Base-by-base conservation (phyloP, 768 basidiomycete genomes). In the Suillus fuscotomentosus region DNA sequence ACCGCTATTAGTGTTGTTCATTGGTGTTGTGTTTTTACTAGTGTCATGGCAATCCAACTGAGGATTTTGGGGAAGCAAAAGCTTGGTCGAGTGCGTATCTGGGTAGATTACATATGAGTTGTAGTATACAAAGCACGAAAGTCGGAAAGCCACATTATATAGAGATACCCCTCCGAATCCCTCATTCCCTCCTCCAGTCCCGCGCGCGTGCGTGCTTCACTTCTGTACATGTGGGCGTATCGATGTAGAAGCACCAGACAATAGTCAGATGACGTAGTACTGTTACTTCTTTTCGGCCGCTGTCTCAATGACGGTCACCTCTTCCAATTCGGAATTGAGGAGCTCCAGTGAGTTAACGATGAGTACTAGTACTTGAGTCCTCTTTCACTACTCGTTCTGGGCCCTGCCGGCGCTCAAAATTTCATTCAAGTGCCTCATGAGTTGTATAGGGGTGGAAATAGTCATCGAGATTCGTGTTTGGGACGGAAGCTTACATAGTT, bases 11-110 rank as follows among this genome's bases (percentile, higher is more conserved):
- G 51, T 70, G 67, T 71, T 73, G 72, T 68, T 66, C 60, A 68
- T 41, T 61, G 63, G 66, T 66, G 66, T 75, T 69, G 68, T 73
- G 60, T 63, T 69, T 68, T 59, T 67, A 66, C 3, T 41, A 20
- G 56, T 41, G 39, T 27, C 17, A 10, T 41, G 9, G 39, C 56
- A 27, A 59, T 39, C 56, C 31, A 54, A 34, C 2, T 10, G 31
- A 38, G 54, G 13, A 7, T 20, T 55, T 36, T 54, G 11, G 24
- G 14, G 7, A 22, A 22, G 4, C 8, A 24, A 4, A 34, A 31
- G n/a, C 10, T 47, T 10, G 9, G 43, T 43, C 43, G 17, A 43
- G 14, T 15, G 24, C 14, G 6, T 48, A 13, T 31, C 5, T 31
- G 22, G n/a, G 11, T n/a, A 48, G n/a, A 14, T 13, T 38, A 22